Evolutionary conservation across 768 basidiomycete genomes (phyloP), one percentile per base, ranked within the genome.

Genomic region (Leccinum olivaceopallidum): DNA sequence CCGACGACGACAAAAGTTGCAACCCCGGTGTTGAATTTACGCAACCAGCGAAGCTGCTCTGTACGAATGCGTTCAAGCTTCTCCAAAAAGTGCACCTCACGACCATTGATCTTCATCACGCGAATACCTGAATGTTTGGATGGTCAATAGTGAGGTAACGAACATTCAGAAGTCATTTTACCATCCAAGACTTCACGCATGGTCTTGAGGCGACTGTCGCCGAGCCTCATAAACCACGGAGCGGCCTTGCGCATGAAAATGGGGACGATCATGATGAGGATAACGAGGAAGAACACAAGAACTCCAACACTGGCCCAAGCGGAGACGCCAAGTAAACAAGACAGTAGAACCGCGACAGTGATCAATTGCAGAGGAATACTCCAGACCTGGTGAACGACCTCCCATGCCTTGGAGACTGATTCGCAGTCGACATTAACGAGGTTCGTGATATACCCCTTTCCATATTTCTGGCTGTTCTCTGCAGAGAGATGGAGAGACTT

Each of bases 191-290:
- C 53, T 47, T 72, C 71, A 30, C 71, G 70, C 30, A 73, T 63
- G 36, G 63, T 56, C 61, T 73, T 72, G 26, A 72, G 65, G 24
- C 71, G 71, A 18, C 59, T 64, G 26, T 72, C 71, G 57, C 71
- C 71, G 10, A 71, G 60, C 39, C 59, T 63, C 67, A 72, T 63
- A 57, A 72, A 73, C 59, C 58, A 53, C 14, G 71, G 71, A 44
- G 67, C 69, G 20, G 71, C 72, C 50, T 64, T 73, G 58, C 69
- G 69, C 71, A 72, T 72, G 60, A 72, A 73, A 42, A 71, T 47
- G 4, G 71, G 71, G n/a, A 72, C 69, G 16, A 72, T 67, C 67
- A 71, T 70, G 10, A 72, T 63, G 53, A 72, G 63, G 44, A 69
- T 20, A 53, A 72, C 50, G 50, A 72, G 71, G 8, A 52, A 58